Base-by-base conservation (phyloP, 352 stramenopile genomes). In the Globisporangium lucens region DNA sequence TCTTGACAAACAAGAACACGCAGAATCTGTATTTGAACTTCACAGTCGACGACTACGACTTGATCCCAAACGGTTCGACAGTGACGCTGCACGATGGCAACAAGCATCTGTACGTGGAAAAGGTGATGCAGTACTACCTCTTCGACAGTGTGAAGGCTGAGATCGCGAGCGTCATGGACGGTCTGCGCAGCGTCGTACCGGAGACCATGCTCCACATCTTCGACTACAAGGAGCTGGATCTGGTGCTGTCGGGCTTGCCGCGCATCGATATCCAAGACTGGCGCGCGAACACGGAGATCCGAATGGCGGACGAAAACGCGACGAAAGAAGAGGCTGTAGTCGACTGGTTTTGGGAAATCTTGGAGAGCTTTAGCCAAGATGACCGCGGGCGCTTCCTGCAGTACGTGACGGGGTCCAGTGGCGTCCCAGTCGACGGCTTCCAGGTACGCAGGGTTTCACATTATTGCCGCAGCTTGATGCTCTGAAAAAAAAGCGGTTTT, bases 141-240 rank as follows among this genome's bases (percentile, higher is more conserved):
- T 93, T 99, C 66, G 95, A 96, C 65, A 93, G 95, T 22, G 88
- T 99, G 56, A 71, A 80, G 61, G 56, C 74, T 2, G 95, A 99
- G 75, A 72, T 99, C 13, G 85, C 78, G 51, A 95, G 71, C 29
- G 75, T 94, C 3, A 61, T 89, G 51, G 73, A 84, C 4, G 88
- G 98, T 15, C 94, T 99, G 56, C 98, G 95, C 65, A 97, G 98
- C 65, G 88, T 99, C 17, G 87, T 99, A 20, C 97, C 93, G 2
- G 93, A 98, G 67, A 87, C 91, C n/a, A 75, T 98, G 22, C 80
- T 99, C 10, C 96, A 97, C 51, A 80, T 99, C 12, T 99, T 99
- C 71, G 97, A 99, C 72, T 98, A 98, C 76, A 97, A 99, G 78
- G 97, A 99, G 79, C 78, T 99, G 1, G 87, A 93, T n/a, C 64